Conservation (phyloP, 2,329 filamentous ascomycete genomes). For the Samsoniella hepiali region DNA sequence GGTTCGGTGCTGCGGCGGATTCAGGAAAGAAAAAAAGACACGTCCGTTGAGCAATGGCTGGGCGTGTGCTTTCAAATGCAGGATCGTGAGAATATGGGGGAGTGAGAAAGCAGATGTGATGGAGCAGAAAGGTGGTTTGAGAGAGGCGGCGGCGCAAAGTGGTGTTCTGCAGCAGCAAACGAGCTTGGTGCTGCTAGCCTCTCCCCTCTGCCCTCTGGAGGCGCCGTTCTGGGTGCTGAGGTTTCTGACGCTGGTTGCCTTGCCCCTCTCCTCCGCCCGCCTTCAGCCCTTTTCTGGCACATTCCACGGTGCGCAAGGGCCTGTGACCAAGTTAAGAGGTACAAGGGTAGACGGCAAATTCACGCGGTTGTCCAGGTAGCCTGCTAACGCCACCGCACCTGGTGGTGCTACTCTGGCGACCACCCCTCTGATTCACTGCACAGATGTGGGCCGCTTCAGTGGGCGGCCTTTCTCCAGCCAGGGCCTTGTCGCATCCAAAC, state of each 20-base stretch:
- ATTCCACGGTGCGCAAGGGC: constrained; percentile 8
- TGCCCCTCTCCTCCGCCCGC: constrained; percentile 7
- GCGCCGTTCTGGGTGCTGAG: neutral
- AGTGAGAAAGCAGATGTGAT: constrained; percentile 13
- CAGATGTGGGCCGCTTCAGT: constrained; percentile 4
- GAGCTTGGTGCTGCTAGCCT: neutral
- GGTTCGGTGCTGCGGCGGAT: constrained; percentile 17
- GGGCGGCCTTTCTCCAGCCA: neutral
- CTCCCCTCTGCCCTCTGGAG: neutral
- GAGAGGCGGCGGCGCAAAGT: neutral
- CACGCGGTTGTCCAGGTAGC: neutral
- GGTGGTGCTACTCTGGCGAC: neutral
- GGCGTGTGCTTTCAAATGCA: neutral
- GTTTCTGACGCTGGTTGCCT: neutral
- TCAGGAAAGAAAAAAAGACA: neutral
- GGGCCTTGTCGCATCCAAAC: neutral
- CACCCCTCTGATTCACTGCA: neutral
- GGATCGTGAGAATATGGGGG: neutral
- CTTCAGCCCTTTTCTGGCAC: constrained; percentile 19
- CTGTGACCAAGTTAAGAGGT: neutral
- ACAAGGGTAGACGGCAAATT: neutral
- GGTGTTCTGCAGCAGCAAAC: neutral
- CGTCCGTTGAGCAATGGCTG: constrained; percentile 16
- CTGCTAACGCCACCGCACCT: neutral
- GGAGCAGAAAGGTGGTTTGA: constrained; percentile 3